Evolutionary conservation across 106 monocot genomes (phyloP).

Genomic region (Platanthera guangdongensis): DNA sequence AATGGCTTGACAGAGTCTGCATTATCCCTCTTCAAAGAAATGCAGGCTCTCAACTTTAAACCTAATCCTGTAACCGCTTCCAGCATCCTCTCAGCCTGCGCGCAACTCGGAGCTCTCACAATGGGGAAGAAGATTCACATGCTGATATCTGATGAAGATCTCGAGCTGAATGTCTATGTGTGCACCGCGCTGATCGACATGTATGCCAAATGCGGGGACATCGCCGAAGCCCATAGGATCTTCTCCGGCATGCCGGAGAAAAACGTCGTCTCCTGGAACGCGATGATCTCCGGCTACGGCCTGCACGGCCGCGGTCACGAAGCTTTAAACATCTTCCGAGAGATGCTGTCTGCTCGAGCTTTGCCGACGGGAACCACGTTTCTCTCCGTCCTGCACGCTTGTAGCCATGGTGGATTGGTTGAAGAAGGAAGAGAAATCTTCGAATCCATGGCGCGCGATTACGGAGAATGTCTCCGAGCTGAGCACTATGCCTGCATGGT

Average conservation of each 20-base stretch:
- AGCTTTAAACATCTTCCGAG: conserved; percentile 43
- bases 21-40: conserved; percentile 49
- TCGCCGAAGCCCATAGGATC: conserved; percentile 37
- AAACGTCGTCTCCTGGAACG: conserved; percentile 81
- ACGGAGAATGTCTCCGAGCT: conserved; percentile 27
- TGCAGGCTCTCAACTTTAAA: conserved; percentile 36
- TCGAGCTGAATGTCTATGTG: conserved; percentile 72
- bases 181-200: conserved; percentile 79
- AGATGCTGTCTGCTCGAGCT: conserved; percentile 32
- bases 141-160: conserved; percentile 31
- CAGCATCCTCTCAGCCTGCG: conserved; percentile 79
- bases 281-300: conserved; percentile 68
- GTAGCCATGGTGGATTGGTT: conserved; percentile 75
- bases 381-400: conserved; percentile 63
- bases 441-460: conserved; percentile 29
- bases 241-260: conserved; percentile 60
- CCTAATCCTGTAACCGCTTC: conserved; percentile 64
- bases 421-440: conserved; percentile 46
- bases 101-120: conserved; percentile 68
- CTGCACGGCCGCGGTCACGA: conserved; percentile 60
- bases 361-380: conserved; percentile 47
- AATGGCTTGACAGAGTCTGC: conserved; percentile 67
- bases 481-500: conserved; percentile 85
- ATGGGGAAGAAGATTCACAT: conserved; percentile 61
- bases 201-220: conserved; percentile 82